phyloP scores from a whole-genome alignment of 1,284 basidiomycete species.

The Filobasidium uniguttulatum region DNA sequence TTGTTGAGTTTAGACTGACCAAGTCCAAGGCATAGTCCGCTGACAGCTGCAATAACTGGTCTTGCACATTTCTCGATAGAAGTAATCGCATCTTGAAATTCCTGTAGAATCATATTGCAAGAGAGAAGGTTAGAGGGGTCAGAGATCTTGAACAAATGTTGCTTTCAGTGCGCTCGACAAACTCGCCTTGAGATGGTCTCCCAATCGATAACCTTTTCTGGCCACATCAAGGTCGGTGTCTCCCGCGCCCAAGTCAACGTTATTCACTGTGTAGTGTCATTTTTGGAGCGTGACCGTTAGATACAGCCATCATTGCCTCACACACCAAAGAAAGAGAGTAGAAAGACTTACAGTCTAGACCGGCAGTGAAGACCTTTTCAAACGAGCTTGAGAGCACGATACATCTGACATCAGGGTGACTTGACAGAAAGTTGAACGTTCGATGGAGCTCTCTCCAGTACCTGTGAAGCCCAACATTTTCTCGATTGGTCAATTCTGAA shows the following conservation, averaged over 20 bases:
- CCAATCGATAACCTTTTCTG: slow-evolving; percentile 44
- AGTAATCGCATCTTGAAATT: slow-evolving; percentile 59
- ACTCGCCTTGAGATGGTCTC: slow-evolving; percentile 42
- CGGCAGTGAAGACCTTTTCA: slow-evolving; percentile 64
- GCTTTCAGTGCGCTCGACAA: neutral
- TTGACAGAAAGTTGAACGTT: slow-evolving; percentile 48
- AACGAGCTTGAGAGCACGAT: slow-evolving; percentile 57
- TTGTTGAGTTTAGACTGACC: no score
- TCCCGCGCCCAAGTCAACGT: neutral
- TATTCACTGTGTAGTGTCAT: neutral
- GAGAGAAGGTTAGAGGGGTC: neutral
- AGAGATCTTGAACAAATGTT: neutral
- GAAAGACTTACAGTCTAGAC: slow-evolving; percentile 54
- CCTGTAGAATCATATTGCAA: slow-evolving; percentile 22
- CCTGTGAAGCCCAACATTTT: slow-evolving; percentile 37
- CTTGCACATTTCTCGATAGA: slow-evolving; percentile 57
- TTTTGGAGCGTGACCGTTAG: slow-evolving; percentile 6
- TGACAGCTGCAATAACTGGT: slow-evolving; percentile 73
- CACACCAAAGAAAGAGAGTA: neutral
- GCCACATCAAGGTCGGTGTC: slow-evolving; percentile 41
- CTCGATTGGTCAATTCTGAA: no score
- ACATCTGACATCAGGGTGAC: slow-evolving; percentile 49
- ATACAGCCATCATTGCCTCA: neutral
- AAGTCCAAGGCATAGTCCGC: slow-evolving; percentile 62
- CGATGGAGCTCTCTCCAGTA: slow-evolving; percentile 58